Conservation (phyloP, 2,329 filamentous ascomycete species). For the Exophiala viscosa region DNA sequence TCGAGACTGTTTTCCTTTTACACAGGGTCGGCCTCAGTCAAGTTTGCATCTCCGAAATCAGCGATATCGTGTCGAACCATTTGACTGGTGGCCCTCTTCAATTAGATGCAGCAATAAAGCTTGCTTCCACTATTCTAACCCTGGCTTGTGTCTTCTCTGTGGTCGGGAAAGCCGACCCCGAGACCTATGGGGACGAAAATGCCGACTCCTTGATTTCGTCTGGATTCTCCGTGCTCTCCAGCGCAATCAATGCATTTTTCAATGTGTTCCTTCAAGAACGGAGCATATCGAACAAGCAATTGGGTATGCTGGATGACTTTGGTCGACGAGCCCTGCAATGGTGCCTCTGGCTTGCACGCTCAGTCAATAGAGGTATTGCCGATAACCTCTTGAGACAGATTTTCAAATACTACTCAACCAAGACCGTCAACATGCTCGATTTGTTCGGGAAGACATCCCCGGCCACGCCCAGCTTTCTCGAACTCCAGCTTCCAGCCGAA, state of each 20-base stretch:
- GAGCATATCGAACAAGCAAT: not conserved
- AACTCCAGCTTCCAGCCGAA: not conserved
- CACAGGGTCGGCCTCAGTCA: slow-evolving; percentile 7
- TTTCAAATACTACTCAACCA: slow-evolving; percentile 23
- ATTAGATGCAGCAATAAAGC: slow-evolving; percentile 2
- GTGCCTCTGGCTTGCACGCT: slow-evolving; percentile 16
- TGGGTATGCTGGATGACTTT: slow-evolving; percentile 9
- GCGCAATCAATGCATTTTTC: slow-evolving; percentile 15
- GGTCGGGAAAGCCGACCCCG: not conserved
- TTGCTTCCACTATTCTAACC: slow-evolving; percentile 14
- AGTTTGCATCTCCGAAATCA: slow-evolving; percentile 7
- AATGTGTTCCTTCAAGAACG: slow-evolving; percentile 10
- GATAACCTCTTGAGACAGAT: slow-evolving; percentile 20
- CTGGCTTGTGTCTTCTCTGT: slow-evolving; percentile 14
- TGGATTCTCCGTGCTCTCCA: slow-evolving; percentile 6
- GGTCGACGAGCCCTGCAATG: slow-evolving; percentile 15
- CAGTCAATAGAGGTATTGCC: slow-evolving; percentile 1
- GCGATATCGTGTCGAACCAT: slow-evolving; percentile 5
- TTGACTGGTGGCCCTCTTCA: not conserved
- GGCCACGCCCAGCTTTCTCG: slow-evolving; percentile 13
- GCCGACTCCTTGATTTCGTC: not conserved
- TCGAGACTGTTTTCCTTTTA: slow-evolving; percentile 16
- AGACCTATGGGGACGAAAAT: not conserved
- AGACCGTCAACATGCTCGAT: slow-evolving; percentile 23
- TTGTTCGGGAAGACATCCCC: slow-evolving; percentile 10